These are phyloP conservation scores for Salix viminalis DNA, from an alignment of 345 rosid genomes.

Conservation along the genomic window DNA sequence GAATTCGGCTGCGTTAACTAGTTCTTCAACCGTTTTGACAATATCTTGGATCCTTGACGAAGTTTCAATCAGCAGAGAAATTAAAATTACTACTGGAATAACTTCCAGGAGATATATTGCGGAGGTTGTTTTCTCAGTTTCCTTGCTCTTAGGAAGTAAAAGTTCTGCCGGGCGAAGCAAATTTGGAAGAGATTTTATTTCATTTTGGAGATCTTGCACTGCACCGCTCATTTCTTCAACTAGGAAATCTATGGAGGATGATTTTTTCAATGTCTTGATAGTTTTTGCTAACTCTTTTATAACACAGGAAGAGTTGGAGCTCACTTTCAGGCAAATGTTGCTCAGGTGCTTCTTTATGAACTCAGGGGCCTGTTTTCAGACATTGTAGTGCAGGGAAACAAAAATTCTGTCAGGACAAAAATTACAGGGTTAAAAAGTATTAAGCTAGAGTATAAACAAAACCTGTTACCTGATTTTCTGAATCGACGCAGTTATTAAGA, in stretches of 20 bases:
- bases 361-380: conserved; percentile 31
- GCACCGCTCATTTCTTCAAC: conserved; percentile 34
- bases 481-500: conserved; percentile 28
- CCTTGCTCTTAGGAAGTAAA: conserved; percentile 8
- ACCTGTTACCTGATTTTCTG: conserved; percentile 30
- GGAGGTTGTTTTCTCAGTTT: not conserved
- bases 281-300: conserved; percentile 31
- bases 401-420: not conserved
- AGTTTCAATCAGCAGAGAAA: conserved; percentile 38
- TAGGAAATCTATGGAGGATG: conserved; percentile 22
- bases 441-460: not conserved
- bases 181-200: conserved; percentile 22
- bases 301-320: conserved; percentile 33
- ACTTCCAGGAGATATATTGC: conserved; percentile 28
- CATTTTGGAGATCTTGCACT: conserved; percentile 34
- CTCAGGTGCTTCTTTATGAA: conserved; percentile 34
- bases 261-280: conserved; percentile 33
- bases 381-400: not conserved
- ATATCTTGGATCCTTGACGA: conserved; percentile 28
- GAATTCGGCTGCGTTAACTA: conserved; percentile 31
- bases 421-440: not conserved
- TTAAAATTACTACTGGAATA: conserved; percentile 29
- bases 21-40: conserved; percentile 30
- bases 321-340: conserved; percentile 27
- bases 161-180: not conserved